These are phyloP conservation scores for Sporothrix globosa DNA, from an alignment of 2,329 filamentous ascomycete species.

Conservation along the genomic window DNA sequence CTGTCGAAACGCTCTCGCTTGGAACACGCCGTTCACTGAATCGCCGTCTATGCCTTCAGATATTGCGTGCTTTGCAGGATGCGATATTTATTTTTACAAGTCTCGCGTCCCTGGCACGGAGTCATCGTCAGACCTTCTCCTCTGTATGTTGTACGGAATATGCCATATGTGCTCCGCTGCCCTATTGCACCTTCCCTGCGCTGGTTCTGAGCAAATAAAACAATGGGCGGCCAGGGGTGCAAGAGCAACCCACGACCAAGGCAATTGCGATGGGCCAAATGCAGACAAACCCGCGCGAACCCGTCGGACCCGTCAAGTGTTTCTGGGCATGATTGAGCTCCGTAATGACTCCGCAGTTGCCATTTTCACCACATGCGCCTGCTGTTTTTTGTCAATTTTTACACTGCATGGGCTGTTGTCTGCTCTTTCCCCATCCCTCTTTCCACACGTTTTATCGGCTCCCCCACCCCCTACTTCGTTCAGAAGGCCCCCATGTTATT, in stretches of 20 bases:
- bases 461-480: background rate
- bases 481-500: constrained; percentile 19
- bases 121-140: background rate
- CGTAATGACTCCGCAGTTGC: constrained; percentile 17
- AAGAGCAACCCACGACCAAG: background rate
- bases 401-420: background rate
- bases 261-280: constrained; percentile 6
- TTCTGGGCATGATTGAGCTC: constrained; percentile 1
- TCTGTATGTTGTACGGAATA: too few relatives aligned
- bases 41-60: constrained; percentile 2
- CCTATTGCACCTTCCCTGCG: constrained; percentile 14
- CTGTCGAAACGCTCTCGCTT: background rate
- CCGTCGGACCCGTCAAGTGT: background rate
- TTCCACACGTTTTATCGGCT: background rate
- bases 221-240: background rate
- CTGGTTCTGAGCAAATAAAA: constrained; percentile 8
- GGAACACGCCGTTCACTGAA: constrained; percentile 22
- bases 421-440: background rate
- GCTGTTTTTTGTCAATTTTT: constrained; percentile 15
- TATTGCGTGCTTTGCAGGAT: constrained; percentile 17
- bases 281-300: constrained; percentile 15
- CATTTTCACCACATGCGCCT: background rate
- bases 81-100: constrained; percentile 19
- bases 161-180: background rate
- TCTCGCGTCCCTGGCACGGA: constrained; percentile 12